Conservation (phyloP, 2,329 filamentous ascomycete genomes). For the Xylaria sp. region DNA sequence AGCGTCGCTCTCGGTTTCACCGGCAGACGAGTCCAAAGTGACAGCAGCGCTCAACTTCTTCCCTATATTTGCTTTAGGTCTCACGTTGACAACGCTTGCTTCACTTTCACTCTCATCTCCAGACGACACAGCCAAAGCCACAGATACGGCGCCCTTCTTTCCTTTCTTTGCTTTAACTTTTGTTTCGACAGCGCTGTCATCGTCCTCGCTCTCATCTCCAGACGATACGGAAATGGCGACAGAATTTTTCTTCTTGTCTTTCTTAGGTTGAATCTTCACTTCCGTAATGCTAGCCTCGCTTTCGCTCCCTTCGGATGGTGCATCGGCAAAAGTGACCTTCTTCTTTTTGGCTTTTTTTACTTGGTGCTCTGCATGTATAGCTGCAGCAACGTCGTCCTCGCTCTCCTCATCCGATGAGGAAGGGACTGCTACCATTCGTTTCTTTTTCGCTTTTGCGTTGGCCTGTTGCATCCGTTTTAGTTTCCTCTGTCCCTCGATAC, state of each 20-base stretch:
- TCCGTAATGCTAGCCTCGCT: slow-evolving; percentile 1
- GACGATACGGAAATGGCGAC: slow-evolving; percentile 9
- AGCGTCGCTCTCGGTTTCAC: slow-evolving; percentile 26
- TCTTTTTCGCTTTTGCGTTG: slow-evolving; percentile 36
- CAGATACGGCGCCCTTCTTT: background rate
- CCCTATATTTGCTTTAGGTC: slow-evolving; percentile 38
- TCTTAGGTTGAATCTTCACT: slow-evolving; percentile 10
- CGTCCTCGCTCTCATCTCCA: slow-evolving; percentile 11
- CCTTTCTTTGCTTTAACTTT: slow-evolving; percentile 7
- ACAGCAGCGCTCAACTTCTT: slow-evolving; percentile 18
- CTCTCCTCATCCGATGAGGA: slow-evolving; percentile 29
- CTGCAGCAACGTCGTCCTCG: slow-evolving; percentile 21
- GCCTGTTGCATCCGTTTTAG: slow-evolving; percentile 46
- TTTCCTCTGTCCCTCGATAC: slow-evolving; percentile 45
- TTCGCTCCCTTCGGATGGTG: slow-evolving; percentile 31
- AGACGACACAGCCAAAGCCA: slow-evolving; percentile 19
- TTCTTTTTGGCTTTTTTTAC: slow-evolving; percentile 30
- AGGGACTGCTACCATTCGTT: background rate
- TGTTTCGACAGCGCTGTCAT: background rate
- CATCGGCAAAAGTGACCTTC: slow-evolving; percentile 29
- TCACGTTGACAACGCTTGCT: slow-evolving; percentile 24
- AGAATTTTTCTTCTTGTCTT: slow-evolving; percentile 9
- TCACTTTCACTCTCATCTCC: slow-evolving; percentile 32
- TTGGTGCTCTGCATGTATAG: slow-evolving; percentile 23
- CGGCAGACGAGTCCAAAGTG: slow-evolving; percentile 18